A percentile compares a stretch with the other conserved stretches of the same genome.
Conservation (phyloP, 2,329 filamentous ascomycete genomes). For the Cladosporium sp. region DNA sequence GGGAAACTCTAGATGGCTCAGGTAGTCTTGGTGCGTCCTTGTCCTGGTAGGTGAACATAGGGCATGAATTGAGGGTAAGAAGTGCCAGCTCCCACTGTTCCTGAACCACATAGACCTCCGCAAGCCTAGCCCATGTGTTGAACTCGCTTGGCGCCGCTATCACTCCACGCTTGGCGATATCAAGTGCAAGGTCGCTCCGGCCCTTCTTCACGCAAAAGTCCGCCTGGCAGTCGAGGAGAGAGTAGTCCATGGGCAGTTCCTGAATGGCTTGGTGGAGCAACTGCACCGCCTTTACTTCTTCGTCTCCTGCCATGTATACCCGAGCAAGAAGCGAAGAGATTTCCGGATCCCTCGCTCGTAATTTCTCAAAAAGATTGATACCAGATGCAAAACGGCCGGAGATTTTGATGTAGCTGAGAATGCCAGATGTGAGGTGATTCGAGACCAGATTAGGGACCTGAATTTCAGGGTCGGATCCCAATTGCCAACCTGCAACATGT, state of each 20-base stretch:
- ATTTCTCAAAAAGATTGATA: conserved; percentile 96
- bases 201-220: conserved; percentile 88
- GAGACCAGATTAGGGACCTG: conserved; percentile 96
- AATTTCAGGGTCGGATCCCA: conserved; percentile 93
- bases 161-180: conserved; percentile 90
- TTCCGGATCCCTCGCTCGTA: conserved; percentile 83
- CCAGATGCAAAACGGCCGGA: conserved; percentile 91
- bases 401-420: conserved; percentile 91
- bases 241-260: conserved; percentile 94
- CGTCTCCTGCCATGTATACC: conserved; percentile 89
- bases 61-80: conserved; percentile 93
- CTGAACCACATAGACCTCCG: conserved; percentile 87
- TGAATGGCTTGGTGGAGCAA: conserved; percentile 83
- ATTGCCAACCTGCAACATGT: conserved; percentile 69
- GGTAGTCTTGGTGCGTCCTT: conserved; percentile 95
- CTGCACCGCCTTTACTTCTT: conserved; percentile 92
- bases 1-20: conserved; percentile 78
- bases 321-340: conserved; percentile 88
- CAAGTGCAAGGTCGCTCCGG: conserved; percentile 77
- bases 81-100: conserved; percentile 97
- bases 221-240: conserved; percentile 90
- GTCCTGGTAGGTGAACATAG: conserved; percentile 99
- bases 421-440: conserved; percentile 89
- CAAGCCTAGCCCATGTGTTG: conserved; percentile 88
- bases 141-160: conserved; percentile 96